These are phyloP conservation scores for Neoarthrinium moseri DNA, from an alignment of 2,329 filamentous ascomycete genomes.

Conservation along the genomic window DNA sequence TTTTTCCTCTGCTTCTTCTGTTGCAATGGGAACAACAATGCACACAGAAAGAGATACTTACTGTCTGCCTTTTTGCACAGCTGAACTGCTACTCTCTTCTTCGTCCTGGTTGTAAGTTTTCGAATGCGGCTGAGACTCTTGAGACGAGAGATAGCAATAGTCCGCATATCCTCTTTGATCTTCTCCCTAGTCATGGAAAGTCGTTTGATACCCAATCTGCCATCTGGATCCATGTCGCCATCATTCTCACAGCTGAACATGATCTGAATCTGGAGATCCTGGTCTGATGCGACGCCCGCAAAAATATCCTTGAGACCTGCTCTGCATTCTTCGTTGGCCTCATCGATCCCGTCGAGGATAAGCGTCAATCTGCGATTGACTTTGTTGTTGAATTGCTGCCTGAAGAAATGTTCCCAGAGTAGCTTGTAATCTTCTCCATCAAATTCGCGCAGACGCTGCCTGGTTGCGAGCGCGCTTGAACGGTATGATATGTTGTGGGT, in stretches of 20 bases:
- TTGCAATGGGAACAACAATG: too few species aligned
- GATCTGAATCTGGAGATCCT: neutral
- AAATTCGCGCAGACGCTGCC: neutral
- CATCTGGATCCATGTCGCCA: neutral
- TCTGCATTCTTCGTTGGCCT: neutral
- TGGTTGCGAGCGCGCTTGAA: neutral
- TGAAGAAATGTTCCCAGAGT: too few species aligned
- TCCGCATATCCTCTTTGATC: conserved; percentile 1
- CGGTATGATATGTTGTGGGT: neutral
- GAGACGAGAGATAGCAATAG: neutral
- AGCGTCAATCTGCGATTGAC: neutral
- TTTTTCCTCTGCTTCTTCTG: too few species aligned
- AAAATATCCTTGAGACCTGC: neutral
- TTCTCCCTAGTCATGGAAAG: neutral
- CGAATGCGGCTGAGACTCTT: conserved; percentile 1
- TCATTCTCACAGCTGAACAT: neutral
- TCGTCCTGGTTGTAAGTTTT: neutral
- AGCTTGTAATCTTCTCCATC: neutral
- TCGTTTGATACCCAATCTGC: too few species aligned
- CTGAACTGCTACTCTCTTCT: neutral
- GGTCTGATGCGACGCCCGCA: neutral
- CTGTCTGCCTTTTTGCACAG: conserved; percentile 2
- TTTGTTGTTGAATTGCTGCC: neutral
- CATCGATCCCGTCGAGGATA: conserved; percentile 5
- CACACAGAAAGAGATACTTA: too few species aligned